phyloP scores from a whole-genome alignment of 1,284 basidiomycete species.

The Ganoderma resinaceum region DNA sequence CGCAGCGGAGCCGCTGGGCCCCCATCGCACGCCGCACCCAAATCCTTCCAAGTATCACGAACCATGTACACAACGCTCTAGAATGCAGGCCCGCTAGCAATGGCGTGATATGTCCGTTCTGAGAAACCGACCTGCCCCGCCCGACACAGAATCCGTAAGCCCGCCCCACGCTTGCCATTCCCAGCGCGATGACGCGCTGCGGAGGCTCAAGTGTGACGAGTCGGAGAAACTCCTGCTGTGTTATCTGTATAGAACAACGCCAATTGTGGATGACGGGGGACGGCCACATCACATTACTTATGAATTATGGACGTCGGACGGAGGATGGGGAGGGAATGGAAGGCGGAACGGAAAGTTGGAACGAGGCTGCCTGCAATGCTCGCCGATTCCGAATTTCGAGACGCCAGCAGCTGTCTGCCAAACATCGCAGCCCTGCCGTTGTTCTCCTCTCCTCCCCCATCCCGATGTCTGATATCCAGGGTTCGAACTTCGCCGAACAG shows the following conservation, averaged over 20 bases:
- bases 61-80: neutral
- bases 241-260: no score
- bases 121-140: slow-evolving; percentile 7
- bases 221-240: no score
- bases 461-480: no score
- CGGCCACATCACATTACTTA: neutral
- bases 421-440: no score
- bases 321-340: neutral
- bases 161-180: neutral
- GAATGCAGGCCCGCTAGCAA: slow-evolving; percentile 1
- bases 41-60: neutral
- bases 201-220: neutral
- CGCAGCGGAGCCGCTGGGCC: neutral
- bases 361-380: neutral
- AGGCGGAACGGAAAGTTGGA: neutral
- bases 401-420: neutral
- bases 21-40: neutral
- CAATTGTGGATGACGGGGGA: neutral
- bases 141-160: neutral
- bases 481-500: neutral
- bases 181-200: neutral
- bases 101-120: slow-evolving; percentile 22
- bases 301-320: neutral
- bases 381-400: neutral
- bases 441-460: no score